phyloP scores from a whole-genome alignment of 1,139 yeast species.

The Hansenula anomala region DNA sequence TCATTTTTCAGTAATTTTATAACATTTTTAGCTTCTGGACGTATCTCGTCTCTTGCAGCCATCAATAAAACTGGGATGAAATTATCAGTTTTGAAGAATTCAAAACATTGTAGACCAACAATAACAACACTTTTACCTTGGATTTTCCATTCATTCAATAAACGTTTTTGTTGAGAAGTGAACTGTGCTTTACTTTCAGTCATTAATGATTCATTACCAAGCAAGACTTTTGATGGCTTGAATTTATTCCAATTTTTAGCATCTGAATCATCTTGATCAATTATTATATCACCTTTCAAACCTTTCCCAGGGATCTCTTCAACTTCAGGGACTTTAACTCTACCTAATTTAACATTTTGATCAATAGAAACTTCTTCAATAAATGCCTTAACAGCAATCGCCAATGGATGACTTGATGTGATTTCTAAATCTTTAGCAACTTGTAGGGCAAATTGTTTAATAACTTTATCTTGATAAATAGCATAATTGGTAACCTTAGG shows the following conservation, averaged over 20 bases:
- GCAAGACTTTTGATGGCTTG: conserved; percentile 37
- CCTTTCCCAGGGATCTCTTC: conserved; percentile 59
- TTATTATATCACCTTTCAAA: conserved; percentile 37
- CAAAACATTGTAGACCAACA: conserved; percentile 39
- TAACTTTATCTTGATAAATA: conserved; percentile 16
- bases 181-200: conserved; percentile 31
- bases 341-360: conserved; percentile 23
- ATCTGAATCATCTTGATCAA: conserved; percentile 18
- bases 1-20: conserved; percentile 38
- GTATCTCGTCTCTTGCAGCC: conserved; percentile 61
- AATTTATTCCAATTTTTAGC: conserved; percentile 28
- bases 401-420: conserved; percentile 69
- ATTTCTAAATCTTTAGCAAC: conserved; percentile 56
- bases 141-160: conserved; percentile 50
- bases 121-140: conserved; percentile 62
- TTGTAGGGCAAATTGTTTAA: conserved; percentile 37
- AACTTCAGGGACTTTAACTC: conserved; percentile 42
- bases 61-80: conserved; percentile 42
- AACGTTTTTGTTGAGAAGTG: conserved; percentile 26
- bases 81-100: conserved; percentile 25
- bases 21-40: conserved; percentile 57
- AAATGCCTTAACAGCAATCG: conserved; percentile 50
- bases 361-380: conserved; percentile 23
- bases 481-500: conserved; percentile 50
- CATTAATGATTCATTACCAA: conserved; percentile 63